These are phyloP conservation scores for Bipolaris zeicola DNA, from an alignment of 2,329 filamentous ascomycete genomes.

Conservation along the genomic window DNA sequence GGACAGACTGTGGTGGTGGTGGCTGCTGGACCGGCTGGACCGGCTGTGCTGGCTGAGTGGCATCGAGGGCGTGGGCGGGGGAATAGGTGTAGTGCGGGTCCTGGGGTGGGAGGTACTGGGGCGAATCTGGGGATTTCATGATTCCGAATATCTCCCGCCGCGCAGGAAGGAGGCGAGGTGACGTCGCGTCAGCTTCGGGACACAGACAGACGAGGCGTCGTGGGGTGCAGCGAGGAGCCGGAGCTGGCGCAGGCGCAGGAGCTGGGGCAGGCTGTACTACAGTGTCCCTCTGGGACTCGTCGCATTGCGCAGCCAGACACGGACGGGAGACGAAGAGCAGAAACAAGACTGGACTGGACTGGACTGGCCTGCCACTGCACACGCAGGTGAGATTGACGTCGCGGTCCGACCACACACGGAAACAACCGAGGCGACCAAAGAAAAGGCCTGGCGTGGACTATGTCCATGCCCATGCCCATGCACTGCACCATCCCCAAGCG, in stretches of 20 bases:
- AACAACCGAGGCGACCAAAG: slow-evolving; percentile 1
- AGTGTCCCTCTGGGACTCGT: neutral
- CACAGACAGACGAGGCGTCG: neutral
- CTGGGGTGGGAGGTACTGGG: slow-evolving; percentile 26
- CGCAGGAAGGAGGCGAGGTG: slow-evolving; percentile 16
- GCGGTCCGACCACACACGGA: slow-evolving; percentile 12
- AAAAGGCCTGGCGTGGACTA: neutral
- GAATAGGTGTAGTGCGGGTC: slow-evolving; percentile 43
- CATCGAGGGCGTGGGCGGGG: slow-evolving; percentile 10
- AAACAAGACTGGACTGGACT: neutral
- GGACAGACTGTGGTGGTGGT: slow-evolving; percentile 14
- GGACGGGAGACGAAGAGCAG: neutral
- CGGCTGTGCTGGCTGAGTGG: neutral
- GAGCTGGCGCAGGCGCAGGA: neutral
- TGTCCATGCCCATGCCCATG: neutral
- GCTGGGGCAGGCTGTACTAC: neutral
- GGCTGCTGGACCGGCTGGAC: neutral
- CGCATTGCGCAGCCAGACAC: slow-evolving; percentile 2
- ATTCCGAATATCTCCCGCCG: slow-evolving; percentile 24
- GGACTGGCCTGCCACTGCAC: neutral
- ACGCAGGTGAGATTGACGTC: slow-evolving; percentile 1
- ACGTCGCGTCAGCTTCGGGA: slow-evolving; percentile 17
- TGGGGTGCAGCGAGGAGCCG: slow-evolving; percentile 7
- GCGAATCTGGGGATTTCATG: slow-evolving; percentile 20
- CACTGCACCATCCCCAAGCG: neutral